Evolutionary conservation across 2,329 filamentous ascomycete species (phyloP).

Genomic region (Scedosporium boydii): DNA sequence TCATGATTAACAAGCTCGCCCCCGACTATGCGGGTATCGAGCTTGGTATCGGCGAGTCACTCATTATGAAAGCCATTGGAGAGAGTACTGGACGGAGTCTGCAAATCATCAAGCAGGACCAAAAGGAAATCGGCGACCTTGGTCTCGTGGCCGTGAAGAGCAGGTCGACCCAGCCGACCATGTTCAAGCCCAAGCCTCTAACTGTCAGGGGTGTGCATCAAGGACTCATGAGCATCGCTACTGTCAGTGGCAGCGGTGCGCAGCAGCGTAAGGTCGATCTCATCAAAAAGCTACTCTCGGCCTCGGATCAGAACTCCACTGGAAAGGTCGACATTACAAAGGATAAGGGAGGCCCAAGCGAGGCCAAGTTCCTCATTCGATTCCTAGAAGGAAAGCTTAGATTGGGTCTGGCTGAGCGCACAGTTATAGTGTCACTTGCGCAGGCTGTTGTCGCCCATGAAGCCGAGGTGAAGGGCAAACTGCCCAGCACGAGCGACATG

Average conservation of each 20-base stretch:
- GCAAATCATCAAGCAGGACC: constrained; percentile 85
- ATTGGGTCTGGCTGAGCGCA: constrained; percentile 84
- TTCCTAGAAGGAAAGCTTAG: constrained; percentile 92
- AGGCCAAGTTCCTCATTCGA: constrained; percentile 87
- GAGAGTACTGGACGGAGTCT: constrained; percentile 86
- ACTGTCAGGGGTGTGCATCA: constrained; percentile 82
- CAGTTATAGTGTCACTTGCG: constrained; percentile 79
- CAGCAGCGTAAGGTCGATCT: constrained; percentile 85
- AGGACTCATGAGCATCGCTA: constrained; percentile 81
- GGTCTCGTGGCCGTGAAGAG: constrained; percentile 94
- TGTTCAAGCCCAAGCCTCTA: constrained; percentile 94
- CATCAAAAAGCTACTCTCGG: constrained; percentile 94
- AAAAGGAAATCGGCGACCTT: constrained; percentile 92
- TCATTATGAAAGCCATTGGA: constrained; percentile 98
- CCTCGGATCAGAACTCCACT: constrained; percentile 64
- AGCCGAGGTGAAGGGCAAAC: constrained; percentile 56
- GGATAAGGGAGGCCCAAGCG: constrained; percentile 87
- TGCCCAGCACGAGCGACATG: constrained; percentile 65
- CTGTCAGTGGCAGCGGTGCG: constrained; percentile 73
- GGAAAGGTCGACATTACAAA: constrained; percentile 84
- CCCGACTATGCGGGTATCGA: constrained; percentile 96
- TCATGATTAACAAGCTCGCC: constrained; percentile 98
- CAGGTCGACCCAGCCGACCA: constrained; percentile 87
- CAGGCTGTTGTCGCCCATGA: constrained; percentile 85
- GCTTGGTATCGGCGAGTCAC: constrained; percentile 92